phyloP scores from a whole-genome alignment of 2,329 filamentous ascomycete species.

The Cercospora brassicicola region DNA sequence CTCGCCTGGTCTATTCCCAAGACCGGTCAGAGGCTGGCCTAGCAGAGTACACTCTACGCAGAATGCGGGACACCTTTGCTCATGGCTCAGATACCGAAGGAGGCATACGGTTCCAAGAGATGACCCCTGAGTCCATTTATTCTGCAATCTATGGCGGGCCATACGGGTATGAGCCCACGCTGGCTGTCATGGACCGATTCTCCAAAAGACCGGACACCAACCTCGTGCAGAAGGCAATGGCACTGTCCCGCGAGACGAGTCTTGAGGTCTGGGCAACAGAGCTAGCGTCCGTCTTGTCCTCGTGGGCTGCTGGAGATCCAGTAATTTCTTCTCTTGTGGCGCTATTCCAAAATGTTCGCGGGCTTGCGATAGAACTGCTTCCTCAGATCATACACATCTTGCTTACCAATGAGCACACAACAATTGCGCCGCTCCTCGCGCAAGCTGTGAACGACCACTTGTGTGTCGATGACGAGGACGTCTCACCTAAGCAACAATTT shows the following conservation, averaged over 20 bases:
- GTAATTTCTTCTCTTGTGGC: constrained; percentile 68
- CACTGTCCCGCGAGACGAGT: constrained; percentile 10
- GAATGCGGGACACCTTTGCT: constrained; percentile 24
- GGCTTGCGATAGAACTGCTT: constrained; percentile 72
- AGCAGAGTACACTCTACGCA: constrained; percentile 44
- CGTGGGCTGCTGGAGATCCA: constrained; percentile 61
- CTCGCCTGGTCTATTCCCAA: constrained; percentile 27
- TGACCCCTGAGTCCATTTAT: constrained; percentile 32
- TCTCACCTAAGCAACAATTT: constrained; percentile 67
- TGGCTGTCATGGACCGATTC: constrained; percentile 7
- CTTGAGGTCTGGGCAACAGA: constrained; percentile 32
- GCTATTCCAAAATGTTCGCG: constrained; percentile 64
- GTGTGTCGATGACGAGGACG: constrained; percentile 43
- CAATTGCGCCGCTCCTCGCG: constrained; percentile 56
- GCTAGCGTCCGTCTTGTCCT: constrained; percentile 43
- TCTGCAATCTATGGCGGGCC: constrained; percentile 29
- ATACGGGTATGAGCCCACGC: constrained; percentile 32
- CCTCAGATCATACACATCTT: constrained; percentile 77
- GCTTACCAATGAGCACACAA: constrained; percentile 66
- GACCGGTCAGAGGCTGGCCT: constrained; percentile 45
- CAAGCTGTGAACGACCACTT: constrained; percentile 65
- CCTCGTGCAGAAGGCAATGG: constrained; percentile 25
- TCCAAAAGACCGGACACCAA: not conserved
- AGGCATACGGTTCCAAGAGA: constrained; percentile 32
- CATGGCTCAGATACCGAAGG: constrained; percentile 20